Conservation (phyloP, 2,329 filamentous ascomycete species). For the Fusarium nanum region DNA sequence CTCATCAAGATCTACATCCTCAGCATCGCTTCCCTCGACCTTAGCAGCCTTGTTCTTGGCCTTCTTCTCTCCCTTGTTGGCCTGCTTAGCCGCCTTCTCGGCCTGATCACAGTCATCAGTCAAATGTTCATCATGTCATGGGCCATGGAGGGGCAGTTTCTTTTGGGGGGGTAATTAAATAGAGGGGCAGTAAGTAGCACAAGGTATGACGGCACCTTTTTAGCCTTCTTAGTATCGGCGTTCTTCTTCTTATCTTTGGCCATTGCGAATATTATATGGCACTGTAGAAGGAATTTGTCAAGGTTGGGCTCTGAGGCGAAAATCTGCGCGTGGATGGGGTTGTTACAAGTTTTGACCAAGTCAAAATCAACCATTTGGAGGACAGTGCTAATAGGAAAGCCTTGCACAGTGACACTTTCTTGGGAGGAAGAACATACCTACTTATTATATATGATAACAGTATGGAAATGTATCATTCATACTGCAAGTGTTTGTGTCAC, state of each 20-base stretch:
- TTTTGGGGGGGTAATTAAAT: slow-evolving; percentile 37
- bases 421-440: background rate
- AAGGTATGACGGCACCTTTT: slow-evolving; percentile 53
- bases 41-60: slow-evolving; percentile 77
- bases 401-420: slow-evolving; percentile 8
- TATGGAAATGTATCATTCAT: background rate
- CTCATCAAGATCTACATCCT: slow-evolving; percentile 92
- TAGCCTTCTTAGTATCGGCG: slow-evolving; percentile 62
- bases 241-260: slow-evolving; percentile 66
- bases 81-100: slow-evolving; percentile 80
- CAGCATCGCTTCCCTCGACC: slow-evolving; percentile 83
- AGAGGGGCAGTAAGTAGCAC: slow-evolving; percentile 31
- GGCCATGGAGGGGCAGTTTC: slow-evolving; percentile 27
- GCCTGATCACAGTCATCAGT: slow-evolving; percentile 53
- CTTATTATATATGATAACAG: background rate
- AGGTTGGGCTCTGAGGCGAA: slow-evolving; percentile 29
- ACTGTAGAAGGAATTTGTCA: slow-evolving; percentile 9
- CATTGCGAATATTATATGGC: slow-evolving; percentile 49
- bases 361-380: slow-evolving; percentile 39
- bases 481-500: background rate
- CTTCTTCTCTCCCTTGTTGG: slow-evolving; percentile 91
- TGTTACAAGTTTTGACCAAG: slow-evolving; percentile 45
- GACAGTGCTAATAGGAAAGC: slow-evolving; percentile 21
- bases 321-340: slow-evolving; percentile 45
- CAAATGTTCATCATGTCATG: slow-evolving; percentile 20